phyloP scores from a whole-genome alignment of 257 asterid species.

The Solanum dulcamara region DNA sequence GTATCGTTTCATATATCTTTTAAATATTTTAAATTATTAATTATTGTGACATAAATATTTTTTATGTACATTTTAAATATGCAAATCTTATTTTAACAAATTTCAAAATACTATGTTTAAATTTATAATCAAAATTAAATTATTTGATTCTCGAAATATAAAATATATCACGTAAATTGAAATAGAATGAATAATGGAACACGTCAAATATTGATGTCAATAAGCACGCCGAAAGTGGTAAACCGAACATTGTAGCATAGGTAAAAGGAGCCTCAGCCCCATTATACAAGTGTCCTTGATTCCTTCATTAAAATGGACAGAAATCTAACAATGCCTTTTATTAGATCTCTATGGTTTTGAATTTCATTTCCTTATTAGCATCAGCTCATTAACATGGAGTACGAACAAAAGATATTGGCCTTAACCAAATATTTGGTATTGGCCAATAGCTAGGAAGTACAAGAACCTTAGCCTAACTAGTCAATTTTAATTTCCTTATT shows the following conservation, averaged over 20 bases:
- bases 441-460: neutral
- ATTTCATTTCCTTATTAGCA: neutral
- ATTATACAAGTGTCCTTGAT: neutral
- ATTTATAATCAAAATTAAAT: too few relatives aligned
- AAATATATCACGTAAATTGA: rapidly evolving
- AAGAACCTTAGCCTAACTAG: neutral
- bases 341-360: neutral
- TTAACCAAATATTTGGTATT: constrained; percentile 1
- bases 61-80: too few relatives aligned
- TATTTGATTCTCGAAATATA: too few relatives aligned
- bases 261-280: neutral
- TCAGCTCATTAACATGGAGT: neutral
- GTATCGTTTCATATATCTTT: too few relatives aligned
- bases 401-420: neutral
- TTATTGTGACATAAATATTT: too few relatives aligned
- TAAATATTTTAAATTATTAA: too few relatives aligned
- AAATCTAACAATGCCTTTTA: neutral
- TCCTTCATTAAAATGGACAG: neutral
- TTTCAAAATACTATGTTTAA: too few relatives aligned
- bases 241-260: neutral
- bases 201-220: neutral
- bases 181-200: neutral
- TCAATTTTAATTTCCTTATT: neutral
- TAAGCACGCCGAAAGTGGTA: neutral
- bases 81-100: too few relatives aligned